These are phyloP conservation scores for Pezicula carpinea DNA, from an alignment of 2,329 filamentous ascomycete genomes.

Conservation along the genomic window DNA sequence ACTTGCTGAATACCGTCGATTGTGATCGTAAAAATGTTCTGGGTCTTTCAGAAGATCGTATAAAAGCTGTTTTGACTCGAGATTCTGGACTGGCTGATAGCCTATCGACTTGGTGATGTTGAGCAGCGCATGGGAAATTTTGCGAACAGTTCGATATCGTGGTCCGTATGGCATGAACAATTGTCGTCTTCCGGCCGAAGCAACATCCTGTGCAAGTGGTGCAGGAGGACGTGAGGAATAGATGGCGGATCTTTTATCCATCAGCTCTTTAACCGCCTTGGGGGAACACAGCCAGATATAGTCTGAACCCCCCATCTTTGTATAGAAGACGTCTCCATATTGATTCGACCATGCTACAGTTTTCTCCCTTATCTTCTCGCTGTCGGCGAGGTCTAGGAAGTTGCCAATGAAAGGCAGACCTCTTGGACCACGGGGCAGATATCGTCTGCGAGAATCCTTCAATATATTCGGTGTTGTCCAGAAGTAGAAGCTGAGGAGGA, in stretches of 20 bases:
- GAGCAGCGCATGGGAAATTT: conserved; percentile 23
- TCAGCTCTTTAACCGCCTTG: conserved; percentile 18
- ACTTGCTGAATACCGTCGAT: conserved; percentile 36
- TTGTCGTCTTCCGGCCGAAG: conserved; percentile 17
- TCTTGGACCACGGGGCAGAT: conserved; percentile 33
- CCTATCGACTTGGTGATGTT: conserved; percentile 20
- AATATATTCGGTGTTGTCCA: conserved; percentile 13
- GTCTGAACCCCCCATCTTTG: conserved; percentile 35
- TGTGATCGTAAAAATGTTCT: conserved; percentile 33
- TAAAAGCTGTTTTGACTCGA: conserved; percentile 30
- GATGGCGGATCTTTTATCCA: conserved; percentile 20
- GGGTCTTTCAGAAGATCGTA: conserved; percentile 31
- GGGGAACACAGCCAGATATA: conserved; percentile 34
- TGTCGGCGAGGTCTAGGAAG: conserved; percentile 31
- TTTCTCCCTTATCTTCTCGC: conserved; percentile 26
- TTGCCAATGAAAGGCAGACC: conserved; percentile 36
- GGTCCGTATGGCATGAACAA: conserved; percentile 26
- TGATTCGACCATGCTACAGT: conserved; percentile 30
- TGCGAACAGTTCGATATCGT: conserved; percentile 23
- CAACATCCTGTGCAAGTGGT: conserved; percentile 32
- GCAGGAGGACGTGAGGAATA: conserved; percentile 34
- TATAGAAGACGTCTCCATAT: conserved; percentile 35
- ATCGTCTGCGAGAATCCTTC: conserved; percentile 18
- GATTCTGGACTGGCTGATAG: conserved; percentile 26
- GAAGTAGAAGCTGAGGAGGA: conserved; percentile 13